Conservation (phyloP, 1,284 basidiomycete species). For the Xerocomus amazonicus region DNA sequence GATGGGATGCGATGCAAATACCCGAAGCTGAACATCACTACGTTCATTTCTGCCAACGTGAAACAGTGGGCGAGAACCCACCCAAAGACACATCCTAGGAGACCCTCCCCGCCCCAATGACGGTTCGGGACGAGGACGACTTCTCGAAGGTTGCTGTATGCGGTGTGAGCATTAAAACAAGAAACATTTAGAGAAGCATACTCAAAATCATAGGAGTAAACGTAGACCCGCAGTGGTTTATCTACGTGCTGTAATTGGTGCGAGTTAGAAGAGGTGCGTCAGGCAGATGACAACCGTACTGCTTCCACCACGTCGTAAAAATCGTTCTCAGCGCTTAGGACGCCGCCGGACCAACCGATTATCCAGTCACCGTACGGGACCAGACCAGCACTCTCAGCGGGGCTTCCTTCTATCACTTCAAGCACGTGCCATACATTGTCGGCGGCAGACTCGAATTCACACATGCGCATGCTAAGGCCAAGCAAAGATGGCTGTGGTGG, state of each 20-base stretch:
- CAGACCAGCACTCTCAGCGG: slow-evolving; percentile 85
- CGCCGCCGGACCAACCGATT: slow-evolving; percentile 93
- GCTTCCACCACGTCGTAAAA: slow-evolving; percentile 97
- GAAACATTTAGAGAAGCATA: slow-evolving; percentile 41
- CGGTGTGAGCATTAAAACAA: slow-evolving; percentile 9
- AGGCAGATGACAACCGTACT: slow-evolving; percentile 44
- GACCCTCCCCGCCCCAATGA: slow-evolving; percentile 93
- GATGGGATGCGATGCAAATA: slow-evolving; percentile 88
- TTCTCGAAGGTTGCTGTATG: slow-evolving; percentile 76
- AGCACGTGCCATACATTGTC: slow-evolving; percentile 98
- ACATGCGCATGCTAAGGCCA: slow-evolving; percentile 90
- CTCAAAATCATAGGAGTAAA: slow-evolving; percentile 98
- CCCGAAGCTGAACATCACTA: slow-evolving; percentile 52
- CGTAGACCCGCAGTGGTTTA: slow-evolving; percentile 89
- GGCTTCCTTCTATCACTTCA: slow-evolving; percentile 93
- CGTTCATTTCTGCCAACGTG: slow-evolving; percentile 4
- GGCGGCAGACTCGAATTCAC: slow-evolving; percentile 79
- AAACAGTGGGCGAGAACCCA: slow-evolving; percentile 37
- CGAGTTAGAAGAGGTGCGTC: slow-evolving; percentile 11
- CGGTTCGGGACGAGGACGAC: slow-evolving; percentile 91
- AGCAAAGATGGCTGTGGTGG: slow-evolving; percentile 75
- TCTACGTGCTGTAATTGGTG: slow-evolving; percentile 73
- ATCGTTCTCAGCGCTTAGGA: slow-evolving; percentile 88
- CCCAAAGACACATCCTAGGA: slow-evolving; percentile 93
- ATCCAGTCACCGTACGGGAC: slow-evolving; percentile 90